Evolutionary conservation across 768 basidiomycete species (phyloP), one percentile per base, ranked within the genome.

Genomic region (Psilocybe azurescens): DNA sequence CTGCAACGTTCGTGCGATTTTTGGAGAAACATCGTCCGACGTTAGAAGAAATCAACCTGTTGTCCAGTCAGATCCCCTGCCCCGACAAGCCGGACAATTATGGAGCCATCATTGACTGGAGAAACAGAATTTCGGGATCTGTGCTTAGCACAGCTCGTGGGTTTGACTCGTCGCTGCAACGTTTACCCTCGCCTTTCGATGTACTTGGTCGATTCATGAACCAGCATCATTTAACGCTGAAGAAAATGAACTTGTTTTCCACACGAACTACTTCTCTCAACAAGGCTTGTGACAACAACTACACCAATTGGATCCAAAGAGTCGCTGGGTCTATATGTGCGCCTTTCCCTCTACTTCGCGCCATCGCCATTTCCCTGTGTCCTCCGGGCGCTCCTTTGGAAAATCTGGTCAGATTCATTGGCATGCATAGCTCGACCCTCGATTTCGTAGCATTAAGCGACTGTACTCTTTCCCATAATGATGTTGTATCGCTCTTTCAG

Each of bases 301-400:
- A 66, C 60, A 74, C 74, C 56, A 73, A 70, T 47, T 83, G 82
- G 82, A 78, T 83, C n/a, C 78, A 75, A 41, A 70, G 70, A 11
- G 76, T 78, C 18, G 58, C 81, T 18, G 67, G 63, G 20, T 69
- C 70, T 3, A 57, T 77, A 20, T 56, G 65, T 32, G 55, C 39
- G 1, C 74, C 74, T 5, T 76, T 77, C 58, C 73, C 76, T 11
- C 63, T 65, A 18, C 76, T 83, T 33, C 63, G 72, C 29, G 60
- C 65, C 5, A 62, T 81, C 20, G 69, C 72, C 3, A 50, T 82
- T 28, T 76, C 78, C 2, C 64, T 83, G 11, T 72, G 81, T 10
- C 81, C 81, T 1, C 68, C 81, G 2, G 73, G 65, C 55, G 72
- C 76, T 11, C 74, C 70, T 63, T 62, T 70, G 66, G 60, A 67